Percentiles rank a stretch among this genome's conserved stretches.
Evolutionary conservation across 345 rosid genomes (phyloP).

Genomic region (Microcos paniculata): DNA sequence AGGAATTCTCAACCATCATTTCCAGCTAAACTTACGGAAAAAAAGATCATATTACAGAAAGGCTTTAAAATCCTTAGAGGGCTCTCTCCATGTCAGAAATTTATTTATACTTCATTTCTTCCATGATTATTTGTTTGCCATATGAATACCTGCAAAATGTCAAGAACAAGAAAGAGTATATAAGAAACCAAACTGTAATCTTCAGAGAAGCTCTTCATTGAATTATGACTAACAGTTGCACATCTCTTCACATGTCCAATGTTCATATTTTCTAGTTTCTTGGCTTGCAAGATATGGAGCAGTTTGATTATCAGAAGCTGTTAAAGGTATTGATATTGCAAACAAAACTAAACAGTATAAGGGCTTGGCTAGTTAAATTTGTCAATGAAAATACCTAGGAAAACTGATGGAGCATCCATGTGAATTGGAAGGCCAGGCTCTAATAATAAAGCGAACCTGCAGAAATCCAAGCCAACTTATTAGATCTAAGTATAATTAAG

Average conservation of each 20-base stretch:
- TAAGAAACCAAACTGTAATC: background rate
- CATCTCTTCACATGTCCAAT: background rate
- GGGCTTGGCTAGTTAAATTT: background rate
- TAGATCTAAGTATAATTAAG: constrained; percentile 12
- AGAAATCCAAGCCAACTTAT: constrained; percentile 13
- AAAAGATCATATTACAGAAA: constrained; percentile 1
- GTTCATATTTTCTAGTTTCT: background rate
- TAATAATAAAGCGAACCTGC: constrained; percentile 90
- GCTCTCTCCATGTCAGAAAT: constrained; percentile 15
- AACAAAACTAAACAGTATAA: background rate
- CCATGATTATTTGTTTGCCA: constrained; percentile 15
- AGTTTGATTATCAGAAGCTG: background rate
- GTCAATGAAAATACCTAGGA: background rate
- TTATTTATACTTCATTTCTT: constrained; percentile 25
- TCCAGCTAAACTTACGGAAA: background rate
- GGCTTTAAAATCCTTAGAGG: constrained; percentile 2
- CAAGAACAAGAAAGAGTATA: background rate
- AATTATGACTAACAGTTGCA: background rate
- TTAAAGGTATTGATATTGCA: background rate
- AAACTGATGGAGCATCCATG: constrained; percentile 9
- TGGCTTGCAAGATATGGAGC: background rate
- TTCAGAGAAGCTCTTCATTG: background rate
- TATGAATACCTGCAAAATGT: constrained; percentile 30
- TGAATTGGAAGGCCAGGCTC: constrained; percentile 30
- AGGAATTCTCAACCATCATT: background rate